These are phyloP conservation scores for Chlorella sp. DNA, from an alignment of 139 green algal species.

Conservation along the genomic window DNA sequence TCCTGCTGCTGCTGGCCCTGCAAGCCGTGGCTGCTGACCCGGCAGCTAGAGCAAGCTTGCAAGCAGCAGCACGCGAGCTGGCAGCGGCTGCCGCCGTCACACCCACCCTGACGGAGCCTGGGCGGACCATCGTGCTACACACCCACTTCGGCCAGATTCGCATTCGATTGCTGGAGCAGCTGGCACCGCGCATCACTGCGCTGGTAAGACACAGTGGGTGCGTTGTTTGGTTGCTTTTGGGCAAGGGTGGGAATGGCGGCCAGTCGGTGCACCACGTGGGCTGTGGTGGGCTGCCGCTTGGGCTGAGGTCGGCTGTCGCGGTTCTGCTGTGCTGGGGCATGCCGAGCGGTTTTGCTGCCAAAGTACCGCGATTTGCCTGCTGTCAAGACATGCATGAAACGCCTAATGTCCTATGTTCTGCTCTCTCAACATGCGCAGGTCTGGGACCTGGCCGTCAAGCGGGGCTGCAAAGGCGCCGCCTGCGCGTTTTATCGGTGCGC, in stretches of 20 bases:
- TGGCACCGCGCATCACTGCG: not conserved
- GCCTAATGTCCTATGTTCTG: no score
- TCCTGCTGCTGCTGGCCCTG: not conserved
- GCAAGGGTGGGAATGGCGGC: no score
- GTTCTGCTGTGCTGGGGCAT: no score
- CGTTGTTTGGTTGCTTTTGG: no score
- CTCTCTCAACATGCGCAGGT: not conserved
- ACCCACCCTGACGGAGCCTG: not conserved
- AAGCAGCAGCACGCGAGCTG: no score
- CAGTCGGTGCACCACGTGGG: no score
- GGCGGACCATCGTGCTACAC: not conserved
- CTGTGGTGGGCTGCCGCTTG: no score
- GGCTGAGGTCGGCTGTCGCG: no score
- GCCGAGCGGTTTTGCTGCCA: no score
- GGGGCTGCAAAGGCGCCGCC: not conserved
- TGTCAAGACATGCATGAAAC: no score
- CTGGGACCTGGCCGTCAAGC: not conserved
- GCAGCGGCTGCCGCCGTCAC: not conserved
- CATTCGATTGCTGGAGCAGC: constrained; percentile 7
- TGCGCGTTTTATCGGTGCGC: not conserved
- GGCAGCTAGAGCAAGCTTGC: not conserved
- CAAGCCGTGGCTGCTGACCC: not conserved
- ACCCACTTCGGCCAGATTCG: not conserved
- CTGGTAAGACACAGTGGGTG: constrained; percentile 1
- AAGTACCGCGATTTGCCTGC: no score